These are phyloP conservation scores for Hondaea fermentalgiana DNA, from an alignment of 108 stramenopile genomes.

Conservation along the genomic window DNA sequence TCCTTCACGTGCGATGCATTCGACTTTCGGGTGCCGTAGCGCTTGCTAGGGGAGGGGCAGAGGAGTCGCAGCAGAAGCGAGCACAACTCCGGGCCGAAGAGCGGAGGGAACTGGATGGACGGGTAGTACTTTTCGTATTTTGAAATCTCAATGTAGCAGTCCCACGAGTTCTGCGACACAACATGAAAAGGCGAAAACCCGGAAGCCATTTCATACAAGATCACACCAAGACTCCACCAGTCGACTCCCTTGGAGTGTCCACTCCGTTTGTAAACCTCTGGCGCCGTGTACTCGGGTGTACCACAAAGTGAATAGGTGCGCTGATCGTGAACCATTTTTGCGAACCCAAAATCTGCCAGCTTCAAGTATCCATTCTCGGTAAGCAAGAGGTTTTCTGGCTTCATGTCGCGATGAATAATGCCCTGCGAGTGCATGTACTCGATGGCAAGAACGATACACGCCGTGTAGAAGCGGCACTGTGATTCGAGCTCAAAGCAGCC, in stretches of 20 bases:
- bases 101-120: not conserved
- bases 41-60: not conserved
- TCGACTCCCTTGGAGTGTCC: slow-evolving; percentile 95
- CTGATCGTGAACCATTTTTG: slow-evolving; percentile 33
- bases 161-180: slow-evolving; percentile 24
- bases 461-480: slow-evolving; percentile 17
- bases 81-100: not conserved
- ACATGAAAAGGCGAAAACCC: slow-evolving; percentile 83
- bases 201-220: slow-evolving; percentile 90
- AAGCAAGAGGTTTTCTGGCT: slow-evolving; percentile 37
- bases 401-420: slow-evolving; percentile 42
- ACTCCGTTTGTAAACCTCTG: slow-evolving; percentile 69
- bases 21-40: slow-evolving; percentile 2
- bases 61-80: not conserved
- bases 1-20: slow-evolving; percentile 14
- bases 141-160: slow-evolving; percentile 4
- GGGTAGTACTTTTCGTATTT: slow-evolving; percentile 9
- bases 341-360: slow-evolving; percentile 36
- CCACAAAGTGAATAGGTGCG: slow-evolving; percentile 43
- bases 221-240: slow-evolving; percentile 71
- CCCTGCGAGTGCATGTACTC: slow-evolving; percentile 33
- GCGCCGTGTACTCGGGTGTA: slow-evolving; percentile 51
- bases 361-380: slow-evolving; percentile 29
- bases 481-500: not conserved
- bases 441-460: slow-evolving; percentile 23